Base-by-base conservation (phyloP, 2,329 filamentous ascomycete species). In the Sclerotiophoma versabilis region DNA sequence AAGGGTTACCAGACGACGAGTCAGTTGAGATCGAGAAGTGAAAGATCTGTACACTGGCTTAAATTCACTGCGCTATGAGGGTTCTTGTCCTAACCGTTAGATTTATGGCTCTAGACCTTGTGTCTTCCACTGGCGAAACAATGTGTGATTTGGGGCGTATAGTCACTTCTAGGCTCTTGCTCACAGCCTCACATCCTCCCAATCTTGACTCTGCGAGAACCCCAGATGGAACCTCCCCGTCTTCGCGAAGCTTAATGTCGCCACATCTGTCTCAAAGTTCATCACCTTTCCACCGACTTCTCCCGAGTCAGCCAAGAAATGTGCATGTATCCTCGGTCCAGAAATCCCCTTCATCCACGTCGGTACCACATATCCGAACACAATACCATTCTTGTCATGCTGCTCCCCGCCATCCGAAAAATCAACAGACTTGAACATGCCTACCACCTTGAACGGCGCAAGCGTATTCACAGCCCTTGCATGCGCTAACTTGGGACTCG, bases 221-320 rank as follows among this genome's bases (percentile, higher is more conserved):
- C 76, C 76, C 23, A 79, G 54, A 64, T 78, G 77, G 50, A 77
- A 77, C 30, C 76, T 66, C 11, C 75, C 76, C 37, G 74, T 76
- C 49, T 75, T 77, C 2, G 74, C 72, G 66, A 72, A 77, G 32
- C 71, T 68, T 47, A 79, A 51, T 15, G 54, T 64, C 10, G 65
- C 72, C 19, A 68, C 72, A 3, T 71, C 70, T 29, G 70, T 73
- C 52, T 72, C 72, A 47, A 79, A 78, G 26, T 76, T 70, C 17
- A 64, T 52, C 8, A 79, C 71, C 19, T 65, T 63, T 0, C 75
- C 76, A 4, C 76, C 77, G 14, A 64, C 57, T 43, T 63, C 65
- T 46, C 70, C 72, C 19, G 54, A 61, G 2, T 63, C 60, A 15
- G 62, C 65, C 23, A 68, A 12, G 5, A 75, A 77, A 56, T 74